Percentiles rank a stretch among this genome's conserved stretches.
phyloP scores from a whole-genome alignment of 2,329 filamentous ascomycete genomes.

The Colletotrichum gloeosporioides region DNA sequence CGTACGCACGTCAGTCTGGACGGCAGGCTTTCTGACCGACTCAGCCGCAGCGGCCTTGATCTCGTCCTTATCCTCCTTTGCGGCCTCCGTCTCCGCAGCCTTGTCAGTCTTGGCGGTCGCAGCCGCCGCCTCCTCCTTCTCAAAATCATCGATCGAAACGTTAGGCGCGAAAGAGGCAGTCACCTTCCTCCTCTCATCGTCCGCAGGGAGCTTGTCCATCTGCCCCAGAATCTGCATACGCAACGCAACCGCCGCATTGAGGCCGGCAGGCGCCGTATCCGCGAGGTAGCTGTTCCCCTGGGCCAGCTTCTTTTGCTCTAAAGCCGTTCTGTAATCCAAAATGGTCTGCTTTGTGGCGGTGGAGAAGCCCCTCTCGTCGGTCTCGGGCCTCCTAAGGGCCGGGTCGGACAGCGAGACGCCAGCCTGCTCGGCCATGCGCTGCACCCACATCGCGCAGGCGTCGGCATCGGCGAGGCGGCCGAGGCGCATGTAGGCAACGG shows the following conservation, averaged over 20 bases:
- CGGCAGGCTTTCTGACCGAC: neutral
- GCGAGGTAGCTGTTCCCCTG: neutral
- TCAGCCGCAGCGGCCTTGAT: neutral
- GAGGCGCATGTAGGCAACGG: slow-evolving; percentile 73
- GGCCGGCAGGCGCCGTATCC: slow-evolving; percentile 26
- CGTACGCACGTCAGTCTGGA: slow-evolving; percentile 31
- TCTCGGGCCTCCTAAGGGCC: slow-evolving; percentile 36
- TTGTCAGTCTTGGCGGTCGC: slow-evolving; percentile 23
- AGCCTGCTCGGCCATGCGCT: slow-evolving; percentile 39
- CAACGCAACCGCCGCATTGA: slow-evolving; percentile 49
- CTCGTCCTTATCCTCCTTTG: slow-evolving; percentile 22
- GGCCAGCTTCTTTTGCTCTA: slow-evolving; percentile 25
- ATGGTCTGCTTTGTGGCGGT: slow-evolving; percentile 38
- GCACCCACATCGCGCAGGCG: slow-evolving; percentile 68
- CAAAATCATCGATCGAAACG: neutral
- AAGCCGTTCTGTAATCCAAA: slow-evolving; percentile 33
- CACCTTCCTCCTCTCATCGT: slow-evolving; percentile 52
- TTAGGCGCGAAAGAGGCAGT: slow-evolving; percentile 32
- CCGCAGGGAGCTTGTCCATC: slow-evolving; percentile 49
- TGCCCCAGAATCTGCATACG: slow-evolving; percentile 51
- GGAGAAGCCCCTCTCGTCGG: slow-evolving; percentile 55
- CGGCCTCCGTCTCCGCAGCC: slow-evolving; percentile 28
- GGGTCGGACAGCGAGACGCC: slow-evolving; percentile 40
- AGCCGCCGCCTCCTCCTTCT: neutral
- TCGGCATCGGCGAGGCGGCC: slow-evolving; percentile 77